Evolutionary conservation across 2,329 filamentous ascomycete species (phyloP).

Genomic region (Sporothrix humicola): DNA sequence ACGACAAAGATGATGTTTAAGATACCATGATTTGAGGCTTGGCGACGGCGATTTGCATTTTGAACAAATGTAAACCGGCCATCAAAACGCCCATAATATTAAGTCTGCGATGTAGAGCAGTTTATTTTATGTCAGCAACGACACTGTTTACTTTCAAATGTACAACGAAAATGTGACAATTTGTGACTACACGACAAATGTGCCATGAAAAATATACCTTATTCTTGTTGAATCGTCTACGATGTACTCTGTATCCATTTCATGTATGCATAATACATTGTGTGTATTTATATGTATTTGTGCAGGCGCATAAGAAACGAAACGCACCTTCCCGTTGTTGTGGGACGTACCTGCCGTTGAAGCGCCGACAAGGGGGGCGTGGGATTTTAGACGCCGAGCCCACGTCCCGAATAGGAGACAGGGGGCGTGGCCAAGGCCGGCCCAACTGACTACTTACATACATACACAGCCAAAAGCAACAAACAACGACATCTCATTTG

Average conservation of each 20-base stretch:
- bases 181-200: no score
- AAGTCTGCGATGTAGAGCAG: not conserved
- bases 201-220: no score
- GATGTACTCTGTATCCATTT: no score
- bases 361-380: slow-evolving; percentile 14
- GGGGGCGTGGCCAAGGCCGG: not conserved
- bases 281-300: no score
- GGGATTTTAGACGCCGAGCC: slow-evolving; percentile 20
- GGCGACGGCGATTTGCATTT: not conserved
- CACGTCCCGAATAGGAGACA: slow-evolving; percentile 1
- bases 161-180: not conserved
- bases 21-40: slow-evolving; percentile 23
- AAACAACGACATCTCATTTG: slow-evolving; percentile 20
- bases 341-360: slow-evolving; percentile 15
- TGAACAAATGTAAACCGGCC: slow-evolving; percentile 8
- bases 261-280: no score
- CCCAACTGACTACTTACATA: not conserved
- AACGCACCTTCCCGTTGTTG: not conserved
- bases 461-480: not conserved
- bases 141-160: not conserved
- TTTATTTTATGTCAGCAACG: not conserved
- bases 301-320: no score
- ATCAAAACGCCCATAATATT: not conserved
- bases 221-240: no score
- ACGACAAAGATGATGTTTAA: slow-evolving; percentile 10